phyloP scores from a whole-genome alignment of 1,284 basidiomycete species.

The Cryptococcus sp. region DNA sequence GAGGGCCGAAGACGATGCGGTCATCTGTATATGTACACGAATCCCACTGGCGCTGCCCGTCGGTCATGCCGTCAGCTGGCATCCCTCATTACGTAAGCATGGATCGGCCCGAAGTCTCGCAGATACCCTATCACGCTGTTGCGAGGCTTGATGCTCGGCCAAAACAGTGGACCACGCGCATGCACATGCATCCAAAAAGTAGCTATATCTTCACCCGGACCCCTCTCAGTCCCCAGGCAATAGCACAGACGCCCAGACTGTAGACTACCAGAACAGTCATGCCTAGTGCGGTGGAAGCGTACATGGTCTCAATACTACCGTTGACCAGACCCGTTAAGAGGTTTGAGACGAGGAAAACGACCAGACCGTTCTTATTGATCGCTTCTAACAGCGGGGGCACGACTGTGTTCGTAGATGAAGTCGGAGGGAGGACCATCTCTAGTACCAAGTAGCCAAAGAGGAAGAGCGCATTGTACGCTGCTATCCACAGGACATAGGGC shows the following conservation, averaged over 20 bases:
- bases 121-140: too few species aligned
- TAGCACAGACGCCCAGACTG: conserved; percentile 60
- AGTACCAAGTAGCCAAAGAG: conserved; percentile 77
- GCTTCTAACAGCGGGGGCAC: conserved; percentile 71
- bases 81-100: too few species aligned
- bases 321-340: conserved; percentile 84
- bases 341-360: conserved; percentile 84
- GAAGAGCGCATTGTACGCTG: conserved; percentile 86
- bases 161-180: too few species aligned
- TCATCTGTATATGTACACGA: too few species aligned
- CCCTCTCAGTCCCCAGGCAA: conserved; percentile 62
- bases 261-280: conserved; percentile 70
- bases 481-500: conserved; percentile 85
- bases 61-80: too few species aligned
- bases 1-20: too few species aligned
- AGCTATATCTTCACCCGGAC: conserved; percentile 34
- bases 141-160: too few species aligned
- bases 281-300: conserved; percentile 62
- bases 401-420: conserved; percentile 12
- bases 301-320: conserved; percentile 79
- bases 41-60: too few species aligned
- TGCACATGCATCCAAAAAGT: neutral
- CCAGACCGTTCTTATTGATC: conserved; percentile 77
- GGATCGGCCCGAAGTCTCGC: too few species aligned
- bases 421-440: conserved; percentile 64